Conservation (phyloP, 208 protist genomes). For the Leishmania turanica region DNA sequence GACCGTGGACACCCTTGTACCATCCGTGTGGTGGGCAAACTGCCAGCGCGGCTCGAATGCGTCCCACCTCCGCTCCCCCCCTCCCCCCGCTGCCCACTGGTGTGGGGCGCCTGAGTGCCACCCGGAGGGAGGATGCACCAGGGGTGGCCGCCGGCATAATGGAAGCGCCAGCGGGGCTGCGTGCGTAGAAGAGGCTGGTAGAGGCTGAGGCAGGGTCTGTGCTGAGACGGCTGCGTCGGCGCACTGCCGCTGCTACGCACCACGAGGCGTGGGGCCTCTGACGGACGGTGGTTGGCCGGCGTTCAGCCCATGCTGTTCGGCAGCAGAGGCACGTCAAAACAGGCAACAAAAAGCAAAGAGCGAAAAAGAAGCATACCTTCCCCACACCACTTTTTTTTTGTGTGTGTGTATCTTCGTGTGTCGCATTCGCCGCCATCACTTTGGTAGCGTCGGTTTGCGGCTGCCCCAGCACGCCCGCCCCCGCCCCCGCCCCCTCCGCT, state of each 20-base stretch:
- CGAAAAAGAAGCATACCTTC: not conserved
- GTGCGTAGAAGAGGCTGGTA: not conserved
- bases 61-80: not conserved
- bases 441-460: not conserved
- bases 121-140: not conserved
- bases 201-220: not conserved
- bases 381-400: not conserved
- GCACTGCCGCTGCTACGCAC: not conserved
- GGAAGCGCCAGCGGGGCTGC: not conserved
- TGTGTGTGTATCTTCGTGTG: not conserved
- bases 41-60: not conserved
- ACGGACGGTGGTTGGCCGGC: not conserved
- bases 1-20: not conserved
- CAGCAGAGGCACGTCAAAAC: not conserved
- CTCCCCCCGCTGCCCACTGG: not conserved
- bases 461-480: not conserved
- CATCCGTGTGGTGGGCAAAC: not conserved
- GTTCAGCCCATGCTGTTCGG: not conserved
- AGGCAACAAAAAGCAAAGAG: not conserved
- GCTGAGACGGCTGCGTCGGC: not conserved
- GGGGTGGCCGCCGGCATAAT: not conserved
- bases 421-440: not conserved
- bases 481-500: not conserved
- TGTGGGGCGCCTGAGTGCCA: not conserved
- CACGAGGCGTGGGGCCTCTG: not conserved